phyloP scores from a whole-genome alignment of 345 rosid species.

The Turritis glabra region DNA sequence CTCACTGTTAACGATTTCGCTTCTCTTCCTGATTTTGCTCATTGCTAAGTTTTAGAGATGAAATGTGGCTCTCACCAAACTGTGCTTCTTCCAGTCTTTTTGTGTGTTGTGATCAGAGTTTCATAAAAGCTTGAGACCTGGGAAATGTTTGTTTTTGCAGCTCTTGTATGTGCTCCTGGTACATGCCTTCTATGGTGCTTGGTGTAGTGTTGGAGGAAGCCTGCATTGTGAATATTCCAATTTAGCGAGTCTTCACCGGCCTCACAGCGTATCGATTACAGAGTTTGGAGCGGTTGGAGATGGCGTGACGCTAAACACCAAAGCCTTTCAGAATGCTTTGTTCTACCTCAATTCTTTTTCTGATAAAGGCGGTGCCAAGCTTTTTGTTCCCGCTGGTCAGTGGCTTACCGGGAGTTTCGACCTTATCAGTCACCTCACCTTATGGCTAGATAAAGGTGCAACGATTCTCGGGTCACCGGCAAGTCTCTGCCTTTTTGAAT shows the following conservation, averaged over 20 bases:
- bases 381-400: constrained; percentile 89
- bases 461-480: constrained; percentile 90
- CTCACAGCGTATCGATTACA: constrained; percentile 92
- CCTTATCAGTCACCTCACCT: constrained; percentile 91
- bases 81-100: not conserved
- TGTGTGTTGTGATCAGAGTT: constrained; percentile 20
- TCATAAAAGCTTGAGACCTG: not conserved
- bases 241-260: constrained; percentile 54
- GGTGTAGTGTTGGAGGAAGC: constrained; percentile 52
- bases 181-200: constrained; percentile 51
- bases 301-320: constrained; percentile 90
- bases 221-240: constrained; percentile 54
- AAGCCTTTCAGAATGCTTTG: constrained; percentile 98
- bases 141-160: constrained; percentile 48
- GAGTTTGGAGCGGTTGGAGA: constrained; percentile 99
- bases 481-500: constrained; percentile 35
- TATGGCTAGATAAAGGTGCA: constrained; percentile 89
- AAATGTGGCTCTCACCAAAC: constrained; percentile 2
- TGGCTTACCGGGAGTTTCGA: constrained; percentile 99
- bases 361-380: constrained; percentile 98
- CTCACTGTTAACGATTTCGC: not conserved
- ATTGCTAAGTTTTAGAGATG: not conserved
- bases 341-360: constrained; percentile 94
- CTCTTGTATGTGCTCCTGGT: constrained; percentile 71
- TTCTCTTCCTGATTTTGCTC: constrained; percentile 2